phyloP scores from a whole-genome alignment of 2,329 filamentous ascomycete species.

The Paracorniculantispora psalliotae region DNA sequence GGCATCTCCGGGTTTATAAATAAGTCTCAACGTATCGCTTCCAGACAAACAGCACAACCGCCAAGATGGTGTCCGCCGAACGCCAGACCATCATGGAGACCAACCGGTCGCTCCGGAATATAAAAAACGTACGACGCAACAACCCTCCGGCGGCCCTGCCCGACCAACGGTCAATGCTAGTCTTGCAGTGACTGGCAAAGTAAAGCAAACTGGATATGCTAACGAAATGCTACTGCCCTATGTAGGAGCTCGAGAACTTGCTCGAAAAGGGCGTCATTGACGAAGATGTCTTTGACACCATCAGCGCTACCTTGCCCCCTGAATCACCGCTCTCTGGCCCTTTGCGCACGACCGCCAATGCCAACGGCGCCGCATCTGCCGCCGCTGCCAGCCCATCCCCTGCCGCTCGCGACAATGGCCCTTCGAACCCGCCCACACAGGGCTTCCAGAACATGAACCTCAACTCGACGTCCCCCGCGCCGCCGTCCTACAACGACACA shows the following conservation, averaged over 20 bases:
- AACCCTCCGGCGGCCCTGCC: too few species aligned
- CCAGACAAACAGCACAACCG: background rate
- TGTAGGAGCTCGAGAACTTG: slow-evolving; percentile 83
- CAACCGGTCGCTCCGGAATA: slow-evolving; percentile 80
- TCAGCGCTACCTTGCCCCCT: slow-evolving; percentile 68
- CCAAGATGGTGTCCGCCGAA: slow-evolving; percentile 42
- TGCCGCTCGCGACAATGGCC: slow-evolving; percentile 26
- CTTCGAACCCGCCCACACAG: slow-evolving; percentile 28
- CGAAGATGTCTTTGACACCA: slow-evolving; percentile 67
- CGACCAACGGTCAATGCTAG: too few species aligned
- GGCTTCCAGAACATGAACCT: slow-evolving; percentile 40
- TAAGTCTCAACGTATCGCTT: too few species aligned
- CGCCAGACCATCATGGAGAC: slow-evolving; percentile 61
- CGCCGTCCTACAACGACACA: slow-evolving; percentile 49
- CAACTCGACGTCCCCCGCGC: slow-evolving; percentile 32
- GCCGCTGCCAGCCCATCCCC: slow-evolving; percentile 23
- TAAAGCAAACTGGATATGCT: too few species aligned
- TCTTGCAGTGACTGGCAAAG: too few species aligned
- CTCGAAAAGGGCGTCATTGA: slow-evolving; percentile 76
- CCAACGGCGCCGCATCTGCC: slow-evolving; percentile 21
- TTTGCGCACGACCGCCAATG: slow-evolving; percentile 34
- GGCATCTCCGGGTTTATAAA: too few species aligned
- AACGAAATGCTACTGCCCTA: background rate
- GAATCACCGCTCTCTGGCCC: slow-evolving; percentile 57
- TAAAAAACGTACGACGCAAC: slow-evolving; percentile 76